phyloP scores from a whole-genome alignment of 768 basidiomycete species.

The Rhodotorula diobovata region DNA sequence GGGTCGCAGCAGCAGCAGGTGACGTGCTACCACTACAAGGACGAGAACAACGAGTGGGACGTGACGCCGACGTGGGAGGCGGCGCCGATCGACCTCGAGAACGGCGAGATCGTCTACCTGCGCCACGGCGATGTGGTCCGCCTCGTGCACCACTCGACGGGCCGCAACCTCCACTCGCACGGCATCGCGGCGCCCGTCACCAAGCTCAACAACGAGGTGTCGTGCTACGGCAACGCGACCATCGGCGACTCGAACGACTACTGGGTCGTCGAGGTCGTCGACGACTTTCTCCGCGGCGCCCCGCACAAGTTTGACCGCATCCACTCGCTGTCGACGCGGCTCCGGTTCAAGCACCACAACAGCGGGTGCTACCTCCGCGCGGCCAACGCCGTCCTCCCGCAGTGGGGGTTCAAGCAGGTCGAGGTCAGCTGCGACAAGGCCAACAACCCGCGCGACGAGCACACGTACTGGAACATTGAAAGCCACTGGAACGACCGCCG shows the following conservation, averaged over 20 bases:
- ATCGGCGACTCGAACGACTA: slow-evolving; percentile 83
- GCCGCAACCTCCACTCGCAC: slow-evolving; percentile 90
- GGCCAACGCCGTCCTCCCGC: slow-evolving; percentile 79
- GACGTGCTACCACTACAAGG: slow-evolving; percentile 99
- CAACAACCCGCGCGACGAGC: slow-evolving; percentile 69
- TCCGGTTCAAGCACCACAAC: slow-evolving; percentile 72
- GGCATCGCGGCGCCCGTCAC: slow-evolving; percentile 77
- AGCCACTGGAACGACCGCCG: slow-evolving; percentile 92
- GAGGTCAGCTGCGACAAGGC: slow-evolving; percentile 92
- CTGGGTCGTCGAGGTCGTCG: slow-evolving; percentile 90
- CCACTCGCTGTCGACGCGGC: slow-evolving; percentile 82
- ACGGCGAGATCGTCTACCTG: slow-evolving; percentile 65
- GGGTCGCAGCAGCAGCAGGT: slow-evolving; percentile 94
- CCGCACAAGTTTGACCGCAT: slow-evolving; percentile 62
- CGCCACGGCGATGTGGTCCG: slow-evolving; percentile 72
- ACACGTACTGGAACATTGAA: slow-evolving; percentile 98
- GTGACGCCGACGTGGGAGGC: slow-evolving; percentile 78
- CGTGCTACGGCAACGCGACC: slow-evolving; percentile 86
- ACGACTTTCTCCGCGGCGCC: slow-evolving; percentile 65
- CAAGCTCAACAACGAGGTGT: slow-evolving; percentile 84
- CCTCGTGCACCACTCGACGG: slow-evolving; percentile 73
- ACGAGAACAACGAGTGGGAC: slow-evolving; percentile 89
- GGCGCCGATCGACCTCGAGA: slow-evolving; percentile 57
- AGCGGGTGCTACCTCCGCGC: slow-evolving; percentile 86
- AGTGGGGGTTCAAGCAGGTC: slow-evolving; percentile 99